phyloP scores from a whole-genome alignment of 371 early-diverging fungal genomes.

The Mucor circinelloides region DNA sequence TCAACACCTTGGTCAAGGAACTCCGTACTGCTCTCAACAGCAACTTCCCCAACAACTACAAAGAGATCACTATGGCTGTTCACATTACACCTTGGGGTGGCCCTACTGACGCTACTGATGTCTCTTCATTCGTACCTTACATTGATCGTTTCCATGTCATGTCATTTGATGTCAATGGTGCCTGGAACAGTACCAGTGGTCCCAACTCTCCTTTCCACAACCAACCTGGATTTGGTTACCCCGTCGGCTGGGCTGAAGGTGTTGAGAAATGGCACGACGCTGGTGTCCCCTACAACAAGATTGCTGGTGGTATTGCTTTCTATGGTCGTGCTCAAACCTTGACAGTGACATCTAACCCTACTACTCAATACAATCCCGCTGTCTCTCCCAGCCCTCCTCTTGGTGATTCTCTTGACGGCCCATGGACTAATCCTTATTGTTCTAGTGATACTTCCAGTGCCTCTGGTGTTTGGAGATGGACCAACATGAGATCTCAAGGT shows the following conservation, averaged over 20 bases:
- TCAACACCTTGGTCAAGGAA: conserved; percentile 62
- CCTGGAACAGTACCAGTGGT: conserved; percentile 63
- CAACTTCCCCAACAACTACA: conserved; percentile 45
- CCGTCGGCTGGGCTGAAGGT: conserved; percentile 51
- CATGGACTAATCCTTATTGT: conserved; percentile 60
- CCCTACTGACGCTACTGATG: conserved; percentile 45
- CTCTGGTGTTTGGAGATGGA: conserved; percentile 71
- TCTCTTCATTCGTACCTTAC: conserved; percentile 59
- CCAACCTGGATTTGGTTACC: conserved; percentile 46
- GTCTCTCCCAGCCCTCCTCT: conserved; percentile 31
- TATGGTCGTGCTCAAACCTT: conserved; percentile 57
- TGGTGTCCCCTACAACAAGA: conserved; percentile 61
- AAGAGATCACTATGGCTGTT: conserved; percentile 73
- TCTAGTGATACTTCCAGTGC: conserved; percentile 31
- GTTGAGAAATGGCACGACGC: conserved; percentile 60
- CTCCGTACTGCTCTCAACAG: conserved; percentile 64
- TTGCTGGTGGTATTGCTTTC: conserved; percentile 66
- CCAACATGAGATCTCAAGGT: conserved; percentile 66
- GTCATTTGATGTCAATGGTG: conserved; percentile 63
- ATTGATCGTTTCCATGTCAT: conserved; percentile 70
- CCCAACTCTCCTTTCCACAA: conserved; percentile 68
- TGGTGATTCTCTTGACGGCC: conserved; percentile 58
- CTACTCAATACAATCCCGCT: conserved; percentile 43
- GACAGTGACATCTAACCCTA: conserved; percentile 17
- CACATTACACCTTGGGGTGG: conserved; percentile 66